A percentile compares a stretch with the other conserved stretches of the same genome.
Evolutionary conservation across 2,329 filamentous ascomycete genomes (phyloP).

Genomic region (Colletotrichum liriopes): DNA sequence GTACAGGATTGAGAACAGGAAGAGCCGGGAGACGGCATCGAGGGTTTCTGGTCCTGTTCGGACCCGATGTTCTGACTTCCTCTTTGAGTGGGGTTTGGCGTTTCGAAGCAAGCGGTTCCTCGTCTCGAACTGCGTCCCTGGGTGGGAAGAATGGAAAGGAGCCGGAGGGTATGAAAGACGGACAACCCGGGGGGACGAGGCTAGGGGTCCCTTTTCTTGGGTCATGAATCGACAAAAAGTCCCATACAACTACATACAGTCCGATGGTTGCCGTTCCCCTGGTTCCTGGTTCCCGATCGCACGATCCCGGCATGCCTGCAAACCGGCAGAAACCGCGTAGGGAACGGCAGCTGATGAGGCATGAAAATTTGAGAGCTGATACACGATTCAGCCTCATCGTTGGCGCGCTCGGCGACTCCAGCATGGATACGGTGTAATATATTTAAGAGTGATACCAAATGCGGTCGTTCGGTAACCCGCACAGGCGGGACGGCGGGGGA

Average conservation of each 20-base stretch:
- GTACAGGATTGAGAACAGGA: not conserved
- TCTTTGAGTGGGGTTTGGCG: not conserved
- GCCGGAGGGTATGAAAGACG: not conserved
- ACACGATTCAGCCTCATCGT: conserved; percentile 1
- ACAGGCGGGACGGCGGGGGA: not conserved
- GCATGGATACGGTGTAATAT: not conserved
- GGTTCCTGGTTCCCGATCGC: not conserved
- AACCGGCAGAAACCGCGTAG: not conserved
- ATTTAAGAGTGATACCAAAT: not conserved
- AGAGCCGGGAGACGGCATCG: not conserved
- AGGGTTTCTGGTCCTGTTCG: not conserved
- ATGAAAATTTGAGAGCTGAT: not conserved
- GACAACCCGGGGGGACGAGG: not conserved
- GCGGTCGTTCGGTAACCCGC: not conserved
- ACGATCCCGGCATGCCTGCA: not conserved
- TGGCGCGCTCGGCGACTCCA: not conserved
- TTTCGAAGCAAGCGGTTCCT: not conserved
- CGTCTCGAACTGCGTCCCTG: not conserved
- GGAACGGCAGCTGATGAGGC: not conserved
- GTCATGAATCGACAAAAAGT: not conserved
- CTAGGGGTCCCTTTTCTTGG: not conserved
- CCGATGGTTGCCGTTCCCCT: not conserved
- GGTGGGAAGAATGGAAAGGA: not conserved
- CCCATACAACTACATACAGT: not conserved
- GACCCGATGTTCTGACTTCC: conserved; percentile 7